phyloP scores from a whole-genome alignment of 179 eudicot genomes.

The Patellifolia procumbens region DNA sequence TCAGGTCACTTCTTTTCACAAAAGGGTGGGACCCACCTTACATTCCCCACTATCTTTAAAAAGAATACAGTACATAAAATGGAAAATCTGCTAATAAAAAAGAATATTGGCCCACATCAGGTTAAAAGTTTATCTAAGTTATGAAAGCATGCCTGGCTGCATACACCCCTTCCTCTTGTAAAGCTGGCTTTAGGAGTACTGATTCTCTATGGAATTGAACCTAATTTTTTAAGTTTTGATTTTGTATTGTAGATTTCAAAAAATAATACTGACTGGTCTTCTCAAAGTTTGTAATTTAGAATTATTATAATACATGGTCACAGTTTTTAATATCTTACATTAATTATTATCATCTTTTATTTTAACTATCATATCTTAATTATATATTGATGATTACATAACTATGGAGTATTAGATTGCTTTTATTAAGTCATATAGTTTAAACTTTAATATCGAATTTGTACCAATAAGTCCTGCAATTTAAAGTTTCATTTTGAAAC shows the following conservation, averaged over 20 bases:
- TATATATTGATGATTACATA: no score
- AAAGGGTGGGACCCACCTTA: conserved; percentile 33
- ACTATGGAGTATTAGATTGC: no score
- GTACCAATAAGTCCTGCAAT: no score
- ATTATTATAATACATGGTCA: not conserved
- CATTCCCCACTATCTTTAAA: conserved; percentile 32
- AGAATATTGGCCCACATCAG: conserved; percentile 42
- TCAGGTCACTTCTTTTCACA: conserved; percentile 47
- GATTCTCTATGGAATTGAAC: conserved; percentile 26
- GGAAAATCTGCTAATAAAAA: conserved; percentile 11
- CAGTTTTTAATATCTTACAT: no score
- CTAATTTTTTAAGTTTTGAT: conserved; percentile 4
- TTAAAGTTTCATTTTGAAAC: no score
- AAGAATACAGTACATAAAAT: conserved; percentile 20
- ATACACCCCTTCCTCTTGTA: conserved; percentile 11
- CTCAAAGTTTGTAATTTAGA: conserved; percentile 36
- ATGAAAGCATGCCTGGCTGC: conserved; percentile 35
- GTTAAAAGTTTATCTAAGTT: conserved; percentile 31
- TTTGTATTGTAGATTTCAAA: conserved; percentile 18
- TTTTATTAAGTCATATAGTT: no score
- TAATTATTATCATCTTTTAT: no score
- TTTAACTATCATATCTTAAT: no score
- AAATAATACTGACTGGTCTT: conserved; percentile 25
- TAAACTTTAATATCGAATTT: no score
- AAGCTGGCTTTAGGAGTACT: conserved; percentile 24